Percentiles rank a stretch among this genome's conserved stretches.
These are phyloP conservation scores for Botrytis squamosa DNA, from an alignment of 2,329 filamentous ascomycete genomes.

Conservation along the genomic window DNA sequence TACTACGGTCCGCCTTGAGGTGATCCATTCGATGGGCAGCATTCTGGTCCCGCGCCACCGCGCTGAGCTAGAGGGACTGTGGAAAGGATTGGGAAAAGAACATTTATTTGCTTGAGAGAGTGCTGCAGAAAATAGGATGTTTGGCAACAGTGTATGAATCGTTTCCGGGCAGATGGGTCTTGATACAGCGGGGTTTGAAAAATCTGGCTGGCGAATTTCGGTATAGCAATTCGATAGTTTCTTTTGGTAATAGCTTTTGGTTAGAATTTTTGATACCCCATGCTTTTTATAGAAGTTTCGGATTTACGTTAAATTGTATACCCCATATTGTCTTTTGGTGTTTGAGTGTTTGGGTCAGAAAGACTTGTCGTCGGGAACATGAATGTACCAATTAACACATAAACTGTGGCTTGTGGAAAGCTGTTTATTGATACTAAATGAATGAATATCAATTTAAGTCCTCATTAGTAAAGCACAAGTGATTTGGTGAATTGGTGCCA, in stretches of 20 bases:
- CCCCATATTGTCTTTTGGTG: not conserved
- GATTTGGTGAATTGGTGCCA: not conserved
- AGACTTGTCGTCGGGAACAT: not conserved
- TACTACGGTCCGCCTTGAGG: not conserved
- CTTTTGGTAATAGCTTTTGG: not conserved
- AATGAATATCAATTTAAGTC: not conserved
- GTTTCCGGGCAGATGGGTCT: too few relatives aligned
- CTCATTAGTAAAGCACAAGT: rapidly evolving
- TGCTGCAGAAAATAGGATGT: not conserved
- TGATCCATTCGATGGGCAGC: not conserved
- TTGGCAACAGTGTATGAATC: too few relatives aligned
- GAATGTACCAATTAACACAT: not conserved
- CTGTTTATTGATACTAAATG: not conserved
- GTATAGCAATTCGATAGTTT: not conserved
- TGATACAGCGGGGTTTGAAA: not conserved
- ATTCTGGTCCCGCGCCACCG: not conserved
- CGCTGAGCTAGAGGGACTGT: not conserved
- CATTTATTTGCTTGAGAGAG: rapidly evolving
- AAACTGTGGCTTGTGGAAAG: not conserved
- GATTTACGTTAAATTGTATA: not conserved
- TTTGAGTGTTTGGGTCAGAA: not conserved
- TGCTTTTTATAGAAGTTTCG: not conserved
- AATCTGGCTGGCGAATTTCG: not conserved
- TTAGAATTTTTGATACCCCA: not conserved
- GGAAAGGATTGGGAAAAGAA: rapidly evolving